A percentile compares a stretch with the other conserved stretches of the same genome.
Conservation (phyloP, 495 filamentous ascomycete species). For the Aspergillus nidulans region DNA sequence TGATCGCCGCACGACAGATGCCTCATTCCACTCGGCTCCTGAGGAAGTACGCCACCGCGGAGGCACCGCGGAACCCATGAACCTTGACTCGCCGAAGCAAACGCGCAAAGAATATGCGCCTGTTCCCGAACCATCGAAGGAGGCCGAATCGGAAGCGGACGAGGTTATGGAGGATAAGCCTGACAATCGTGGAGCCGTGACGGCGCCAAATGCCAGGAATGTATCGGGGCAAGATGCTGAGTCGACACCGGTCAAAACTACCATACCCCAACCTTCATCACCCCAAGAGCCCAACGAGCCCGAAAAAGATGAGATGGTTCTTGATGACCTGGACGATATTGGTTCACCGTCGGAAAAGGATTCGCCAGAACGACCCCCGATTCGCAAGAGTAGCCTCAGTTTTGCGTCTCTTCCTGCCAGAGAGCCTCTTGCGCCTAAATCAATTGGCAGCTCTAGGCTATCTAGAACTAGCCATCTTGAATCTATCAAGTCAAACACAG, state of each 20-base stretch:
- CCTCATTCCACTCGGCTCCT: slow-evolving; percentile 64
- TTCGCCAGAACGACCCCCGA: slow-evolving; percentile 54
- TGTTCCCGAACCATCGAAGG: slow-evolving; percentile 15
- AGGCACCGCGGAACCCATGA: slow-evolving; percentile 35
- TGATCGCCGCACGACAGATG: slow-evolving; percentile 51
- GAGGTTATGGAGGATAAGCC: slow-evolving; percentile 18
- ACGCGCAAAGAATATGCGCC: slow-evolving; percentile 14
- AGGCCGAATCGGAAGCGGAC: slow-evolving; percentile 4
- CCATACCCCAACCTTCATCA: slow-evolving; percentile 8
- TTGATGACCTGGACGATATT: slow-evolving; percentile 52
- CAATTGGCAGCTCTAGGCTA: slow-evolving; percentile 65
- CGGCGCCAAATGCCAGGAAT: slow-evolving; percentile 2
- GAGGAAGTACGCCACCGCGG: slow-evolving; percentile 49
- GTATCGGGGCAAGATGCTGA: slow-evolving; percentile 2
- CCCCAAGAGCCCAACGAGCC: slow-evolving; percentile 23
- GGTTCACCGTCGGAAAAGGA: slow-evolving; percentile 60
- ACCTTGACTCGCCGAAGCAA: slow-evolving; percentile 22
- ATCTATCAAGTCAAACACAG: slow-evolving; percentile 44
- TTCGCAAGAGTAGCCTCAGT: slow-evolving; percentile 89
- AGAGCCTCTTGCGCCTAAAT: slow-evolving; percentile 78
- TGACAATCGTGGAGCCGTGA: background rate
- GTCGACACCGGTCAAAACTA: slow-evolving; percentile 21
- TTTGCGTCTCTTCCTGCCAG: slow-evolving; percentile 90
- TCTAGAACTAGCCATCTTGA: slow-evolving; percentile 81
- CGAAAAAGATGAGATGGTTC: slow-evolving; percentile 45